Evolutionary conservation across 2,329 filamentous ascomycete species (phyloP).

Genomic region (Talaromyces funiculosus): DNA sequence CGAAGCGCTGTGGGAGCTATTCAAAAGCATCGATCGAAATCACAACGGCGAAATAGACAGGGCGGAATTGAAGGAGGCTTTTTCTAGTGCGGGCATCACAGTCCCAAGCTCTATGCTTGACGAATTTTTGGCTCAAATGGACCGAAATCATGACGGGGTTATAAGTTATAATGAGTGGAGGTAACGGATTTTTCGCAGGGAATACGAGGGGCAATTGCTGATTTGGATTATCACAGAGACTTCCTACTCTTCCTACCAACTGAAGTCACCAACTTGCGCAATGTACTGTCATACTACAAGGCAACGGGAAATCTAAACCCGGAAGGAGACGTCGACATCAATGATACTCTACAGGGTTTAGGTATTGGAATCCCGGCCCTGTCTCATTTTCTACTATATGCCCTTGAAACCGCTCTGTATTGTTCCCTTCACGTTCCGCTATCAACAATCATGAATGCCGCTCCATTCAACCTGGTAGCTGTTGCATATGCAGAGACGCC

Average conservation of each 20-base stretch:
- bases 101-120: constrained; percentile 73
- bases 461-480: constrained; percentile 28
- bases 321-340: constrained; percentile 91
- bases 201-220: not conserved
- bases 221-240: constrained; percentile 55
- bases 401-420: constrained; percentile 32
- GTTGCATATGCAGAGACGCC: constrained; percentile 22
- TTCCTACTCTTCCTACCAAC: constrained; percentile 85
- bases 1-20: constrained; percentile 72
- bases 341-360: constrained; percentile 87
- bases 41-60: constrained; percentile 81
- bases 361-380: constrained; percentile 58
- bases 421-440: constrained; percentile 29
- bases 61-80: constrained; percentile 73
- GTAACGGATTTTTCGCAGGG: constrained; percentile 49
- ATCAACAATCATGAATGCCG: constrained; percentile 28
- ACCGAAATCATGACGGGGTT: constrained; percentile 76
- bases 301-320: constrained; percentile 82
- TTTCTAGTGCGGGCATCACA: constrained; percentile 69
- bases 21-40: constrained; percentile 80
- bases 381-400: constrained; percentile 29
- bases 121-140: constrained; percentile 83
- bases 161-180: constrained; percentile 96
- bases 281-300: constrained; percentile 85
- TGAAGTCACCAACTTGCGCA: constrained; percentile 61